Evolutionary conservation across 352 stramenopile genomes (phyloP).

Genomic region (Lagenidium sp.): DNA sequence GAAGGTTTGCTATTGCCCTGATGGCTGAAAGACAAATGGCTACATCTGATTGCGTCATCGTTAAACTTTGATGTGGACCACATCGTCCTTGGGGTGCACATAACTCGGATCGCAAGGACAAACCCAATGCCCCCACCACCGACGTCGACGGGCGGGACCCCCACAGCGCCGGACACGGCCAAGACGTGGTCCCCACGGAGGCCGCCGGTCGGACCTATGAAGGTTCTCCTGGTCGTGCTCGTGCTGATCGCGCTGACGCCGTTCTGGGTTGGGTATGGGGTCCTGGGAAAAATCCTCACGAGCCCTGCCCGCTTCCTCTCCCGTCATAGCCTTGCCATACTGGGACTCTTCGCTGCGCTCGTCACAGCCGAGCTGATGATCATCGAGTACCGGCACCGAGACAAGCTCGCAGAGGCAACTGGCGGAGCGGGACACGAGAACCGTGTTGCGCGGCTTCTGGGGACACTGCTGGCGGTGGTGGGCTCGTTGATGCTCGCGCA

Average conservation of each 20-base stretch:
- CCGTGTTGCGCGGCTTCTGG: conserved; percentile 2
- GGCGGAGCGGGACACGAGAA: no score
- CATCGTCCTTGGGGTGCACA: not conserved
- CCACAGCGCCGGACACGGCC: not conserved
- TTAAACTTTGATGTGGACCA: conserved; percentile 1
- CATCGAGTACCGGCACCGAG: conserved; percentile 4
- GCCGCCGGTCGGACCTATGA: conserved; percentile 13
- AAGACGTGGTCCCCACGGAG: not conserved
- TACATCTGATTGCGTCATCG: not conserved
- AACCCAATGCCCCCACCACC: no score
- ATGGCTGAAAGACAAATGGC: conserved; percentile 6
- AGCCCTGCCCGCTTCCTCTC: conserved; percentile 17
- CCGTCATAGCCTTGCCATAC: conserved; percentile 9
- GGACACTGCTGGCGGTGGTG: conserved; percentile 8
- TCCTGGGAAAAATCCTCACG: conserved; percentile 29
- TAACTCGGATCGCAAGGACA: not conserved
- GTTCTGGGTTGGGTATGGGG: conserved; percentile 31
- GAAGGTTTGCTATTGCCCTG: no score
- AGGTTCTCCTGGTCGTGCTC: conserved; percentile 15
- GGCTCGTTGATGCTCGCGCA: conserved; percentile 32
- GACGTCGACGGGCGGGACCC: not conserved
- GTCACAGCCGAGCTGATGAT: conserved; percentile 15
- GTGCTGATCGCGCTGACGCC: conserved; percentile 24
- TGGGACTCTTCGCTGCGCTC: conserved; percentile 11
- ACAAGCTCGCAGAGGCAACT: conserved; percentile 2